phyloP scores from a whole-genome alignment of 805 yeast species.

The Wickerhamiella cacticola region DNA sequence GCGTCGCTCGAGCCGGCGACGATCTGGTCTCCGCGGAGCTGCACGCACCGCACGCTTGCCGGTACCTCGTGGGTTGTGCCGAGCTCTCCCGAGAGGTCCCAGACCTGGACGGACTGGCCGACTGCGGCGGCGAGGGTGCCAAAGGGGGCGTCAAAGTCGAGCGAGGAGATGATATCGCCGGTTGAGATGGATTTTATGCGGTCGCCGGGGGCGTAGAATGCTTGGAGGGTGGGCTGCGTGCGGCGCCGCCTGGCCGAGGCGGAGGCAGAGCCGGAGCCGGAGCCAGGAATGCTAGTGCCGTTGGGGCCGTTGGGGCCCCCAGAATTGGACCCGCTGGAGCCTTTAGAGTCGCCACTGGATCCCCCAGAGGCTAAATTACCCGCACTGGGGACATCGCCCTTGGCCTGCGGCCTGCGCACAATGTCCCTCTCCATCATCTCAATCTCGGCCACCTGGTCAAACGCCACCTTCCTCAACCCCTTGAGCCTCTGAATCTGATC shows the following conservation, averaged over 20 bases:
- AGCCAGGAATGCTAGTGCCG: background rate
- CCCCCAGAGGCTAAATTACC: background rate
- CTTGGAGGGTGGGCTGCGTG: constrained; percentile 52
- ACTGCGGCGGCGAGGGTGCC: constrained; percentile 66
- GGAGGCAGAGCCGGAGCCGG: constrained; percentile 7
- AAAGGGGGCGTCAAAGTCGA: constrained; percentile 64
- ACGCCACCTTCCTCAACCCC: constrained; percentile 40
- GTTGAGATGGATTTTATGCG: constrained; percentile 39
- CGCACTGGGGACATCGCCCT: background rate
- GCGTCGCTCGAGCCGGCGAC: constrained; percentile 56
- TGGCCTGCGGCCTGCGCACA: constrained; percentile 3
- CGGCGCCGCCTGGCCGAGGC: constrained; percentile 33
- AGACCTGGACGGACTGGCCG: constrained; percentile 67
- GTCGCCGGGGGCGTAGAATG: constrained; percentile 49
- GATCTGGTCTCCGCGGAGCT: constrained; percentile 40
- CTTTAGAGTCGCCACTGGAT: background rate
- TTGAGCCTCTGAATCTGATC: constrained; percentile 41
- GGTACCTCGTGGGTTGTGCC: constrained; percentile 25
- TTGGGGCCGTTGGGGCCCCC: background rate
- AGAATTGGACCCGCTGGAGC: background rate
- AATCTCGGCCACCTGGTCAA: constrained; percentile 45
- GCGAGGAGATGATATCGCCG: constrained; percentile 43
- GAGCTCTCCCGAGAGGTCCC: constrained; percentile 50
- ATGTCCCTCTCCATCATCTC: constrained; percentile 50
- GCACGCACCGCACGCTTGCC: constrained; percentile 48